Evolutionary conservation across 257 asterid species (phyloP).

Genomic region (Capsicum chinense): DNA sequence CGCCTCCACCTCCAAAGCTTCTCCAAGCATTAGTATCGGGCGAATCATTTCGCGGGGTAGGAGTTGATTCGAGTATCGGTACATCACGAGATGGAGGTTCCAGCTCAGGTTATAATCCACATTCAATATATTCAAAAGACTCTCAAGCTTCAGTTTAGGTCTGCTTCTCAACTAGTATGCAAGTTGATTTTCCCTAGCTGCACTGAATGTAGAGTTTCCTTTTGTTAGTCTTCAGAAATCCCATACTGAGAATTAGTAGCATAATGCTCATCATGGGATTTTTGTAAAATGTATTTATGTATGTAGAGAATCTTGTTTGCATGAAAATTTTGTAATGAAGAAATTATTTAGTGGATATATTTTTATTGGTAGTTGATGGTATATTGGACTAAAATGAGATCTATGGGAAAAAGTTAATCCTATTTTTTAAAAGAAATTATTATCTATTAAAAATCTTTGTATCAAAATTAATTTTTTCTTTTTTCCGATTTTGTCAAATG

Average conservation of each 20-base stretch:
- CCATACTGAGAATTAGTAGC: slow-evolving; percentile 5
- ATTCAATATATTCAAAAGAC: slow-evolving; percentile 43
- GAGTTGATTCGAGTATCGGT: slow-evolving; percentile 43
- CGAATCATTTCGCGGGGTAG: slow-evolving; percentile 70
- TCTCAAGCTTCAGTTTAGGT: slow-evolving; percentile 38
- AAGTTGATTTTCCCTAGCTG: background rate
- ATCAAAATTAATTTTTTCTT: too few relatives aligned
- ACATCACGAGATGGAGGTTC: slow-evolving; percentile 38
- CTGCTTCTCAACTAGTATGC: slow-evolving; percentile 29
- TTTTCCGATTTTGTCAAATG: background rate
- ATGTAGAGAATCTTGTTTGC: slow-evolving; percentile 13
- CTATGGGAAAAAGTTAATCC: background rate
- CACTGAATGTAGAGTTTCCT: slow-evolving; percentile 6
- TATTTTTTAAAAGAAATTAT: too few relatives aligned
- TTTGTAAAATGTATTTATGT: background rate
- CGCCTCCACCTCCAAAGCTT: slow-evolving; percentile 77
- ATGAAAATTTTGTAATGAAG: background rate
- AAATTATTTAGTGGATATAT: background rate
- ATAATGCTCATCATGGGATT: slow-evolving; percentile 4
- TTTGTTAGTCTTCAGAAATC: slow-evolving; percentile 1
- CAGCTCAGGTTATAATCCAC: slow-evolving; percentile 40
- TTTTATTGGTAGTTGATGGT: background rate
- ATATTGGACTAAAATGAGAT: background rate
- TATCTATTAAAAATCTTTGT: too few relatives aligned
- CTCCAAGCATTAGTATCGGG: slow-evolving; percentile 87